Evolutionary conservation across 495 filamentous ascomycete genomes (phyloP).

Genomic region (Podospora didyma): DNA sequence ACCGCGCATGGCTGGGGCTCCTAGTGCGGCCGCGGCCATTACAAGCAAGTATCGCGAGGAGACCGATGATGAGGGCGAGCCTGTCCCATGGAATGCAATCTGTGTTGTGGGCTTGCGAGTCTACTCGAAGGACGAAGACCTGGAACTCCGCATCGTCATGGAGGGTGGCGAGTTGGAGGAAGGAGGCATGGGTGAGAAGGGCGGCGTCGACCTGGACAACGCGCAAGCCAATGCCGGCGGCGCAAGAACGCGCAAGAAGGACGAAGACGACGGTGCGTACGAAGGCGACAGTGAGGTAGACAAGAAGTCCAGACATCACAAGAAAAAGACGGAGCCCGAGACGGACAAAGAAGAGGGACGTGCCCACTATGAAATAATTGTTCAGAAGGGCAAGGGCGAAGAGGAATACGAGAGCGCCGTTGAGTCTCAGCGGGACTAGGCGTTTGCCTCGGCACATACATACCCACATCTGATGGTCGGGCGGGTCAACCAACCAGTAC

Average conservation of each 20-base stretch:
- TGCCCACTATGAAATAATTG: constrained; percentile 27
- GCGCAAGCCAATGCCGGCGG: constrained; percentile 49
- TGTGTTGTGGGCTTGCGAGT: constrained; percentile 47
- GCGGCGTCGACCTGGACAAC: constrained; percentile 44
- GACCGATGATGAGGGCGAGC: constrained; percentile 41
- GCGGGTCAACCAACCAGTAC: no score
- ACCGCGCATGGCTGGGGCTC: constrained; percentile 34
- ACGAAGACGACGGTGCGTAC: constrained; percentile 27
- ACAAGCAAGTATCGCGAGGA: constrained; percentile 39
- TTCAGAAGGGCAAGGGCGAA: constrained; percentile 33
- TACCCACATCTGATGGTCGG: no score
- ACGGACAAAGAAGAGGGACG: constrained; percentile 19
- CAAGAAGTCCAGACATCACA: constrained; percentile 18
- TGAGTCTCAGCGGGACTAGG: constrained; percentile 8
- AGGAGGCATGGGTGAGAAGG: constrained; percentile 49
- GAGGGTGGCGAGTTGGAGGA: constrained; percentile 46
- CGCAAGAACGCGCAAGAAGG: constrained; percentile 25
- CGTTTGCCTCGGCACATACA: not conserved
- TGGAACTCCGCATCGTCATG: constrained; percentile 45
- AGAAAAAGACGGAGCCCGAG: constrained; percentile 14
- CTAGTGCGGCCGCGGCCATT: constrained; percentile 21
- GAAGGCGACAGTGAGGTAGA: constrained; percentile 32
- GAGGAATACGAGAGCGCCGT: constrained; percentile 35
- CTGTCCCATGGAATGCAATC: constrained; percentile 50
- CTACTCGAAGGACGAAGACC: constrained; percentile 45